These are phyloP conservation scores for Fusarium algeriense DNA, from an alignment of 2,329 filamentous ascomycete species.

Conservation along the genomic window DNA sequence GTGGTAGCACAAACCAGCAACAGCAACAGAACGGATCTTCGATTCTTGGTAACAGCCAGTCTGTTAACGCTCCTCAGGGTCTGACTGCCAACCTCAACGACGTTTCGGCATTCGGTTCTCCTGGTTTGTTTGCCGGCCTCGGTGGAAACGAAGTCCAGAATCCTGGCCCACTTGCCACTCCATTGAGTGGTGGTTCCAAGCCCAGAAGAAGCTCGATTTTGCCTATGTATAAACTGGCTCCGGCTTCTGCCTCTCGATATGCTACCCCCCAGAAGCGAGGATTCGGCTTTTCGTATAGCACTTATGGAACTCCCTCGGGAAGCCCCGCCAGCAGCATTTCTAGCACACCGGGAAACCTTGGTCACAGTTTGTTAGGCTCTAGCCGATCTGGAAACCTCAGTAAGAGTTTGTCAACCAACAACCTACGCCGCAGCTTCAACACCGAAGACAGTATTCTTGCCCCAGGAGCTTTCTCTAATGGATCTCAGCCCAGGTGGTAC, in stretches of 20 bases:
- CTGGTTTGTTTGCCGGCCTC: constrained; percentile 85
- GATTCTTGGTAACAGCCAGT: constrained; percentile 68
- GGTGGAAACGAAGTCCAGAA: constrained; percentile 72
- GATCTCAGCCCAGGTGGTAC: constrained; percentile 71
- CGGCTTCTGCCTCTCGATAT: constrained; percentile 81
- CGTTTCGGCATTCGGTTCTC: constrained; percentile 89
- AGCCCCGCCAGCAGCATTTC: constrained; percentile 72
- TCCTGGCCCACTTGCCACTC: constrained; percentile 91
- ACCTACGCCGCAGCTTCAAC: constrained; percentile 83
- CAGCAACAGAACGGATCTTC: constrained; percentile 67
- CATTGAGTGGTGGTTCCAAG: constrained; percentile 80
- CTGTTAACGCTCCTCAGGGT: constrained; percentile 67
- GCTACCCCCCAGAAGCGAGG: constrained; percentile 87
- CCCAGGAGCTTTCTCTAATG: constrained; percentile 85
- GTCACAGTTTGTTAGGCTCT: constrained; percentile 74
- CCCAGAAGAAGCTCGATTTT: constrained; percentile 83
- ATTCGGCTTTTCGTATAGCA: constrained; percentile 94
- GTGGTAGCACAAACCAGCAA: constrained; percentile 60
- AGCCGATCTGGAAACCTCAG: constrained; percentile 78
- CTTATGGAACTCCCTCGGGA: constrained; percentile 83
- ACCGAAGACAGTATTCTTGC: constrained; percentile 87
- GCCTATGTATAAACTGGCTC: constrained; percentile 89
- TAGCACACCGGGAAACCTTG: constrained; percentile 76
- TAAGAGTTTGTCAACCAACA: constrained; percentile 92
- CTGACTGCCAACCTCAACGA: constrained; percentile 85